Conservation (phyloP, 2,329 filamentous ascomycete species). For the Fusarium sacchari region DNA sequence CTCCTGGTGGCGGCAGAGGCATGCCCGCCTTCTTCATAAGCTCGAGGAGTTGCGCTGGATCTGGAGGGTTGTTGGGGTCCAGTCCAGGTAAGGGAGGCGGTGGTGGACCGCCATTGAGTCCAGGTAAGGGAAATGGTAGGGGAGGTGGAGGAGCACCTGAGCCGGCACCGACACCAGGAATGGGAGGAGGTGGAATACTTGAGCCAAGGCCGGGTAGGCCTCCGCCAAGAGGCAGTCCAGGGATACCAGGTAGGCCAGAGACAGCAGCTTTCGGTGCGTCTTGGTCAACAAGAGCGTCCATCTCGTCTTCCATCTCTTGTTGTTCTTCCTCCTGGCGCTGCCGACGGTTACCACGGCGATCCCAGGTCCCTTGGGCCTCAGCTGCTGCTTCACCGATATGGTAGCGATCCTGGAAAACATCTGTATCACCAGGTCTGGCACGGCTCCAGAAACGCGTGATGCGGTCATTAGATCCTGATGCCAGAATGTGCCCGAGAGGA, state of each 20-base stretch:
- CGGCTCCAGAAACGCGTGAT: conserved; percentile 98
- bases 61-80: conserved; percentile 68
- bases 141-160: conserved; percentile 56
- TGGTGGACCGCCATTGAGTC: conserved; percentile 56
- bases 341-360: conserved; percentile 78
- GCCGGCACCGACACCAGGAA: conserved; percentile 61
- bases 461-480: conserved; percentile 94
- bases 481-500: conserved; percentile 92
- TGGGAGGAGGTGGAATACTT: conserved; percentile 54
- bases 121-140: conserved; percentile 65
- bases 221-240: conserved; percentile 63
- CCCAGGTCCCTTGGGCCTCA: conserved; percentile 95
- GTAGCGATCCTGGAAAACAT: conserved; percentile 88
- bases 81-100: conserved; percentile 64
- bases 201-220: conserved; percentile 56
- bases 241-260: conserved; percentile 63
- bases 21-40: conserved; percentile 74
- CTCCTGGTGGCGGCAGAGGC: conserved; percentile 65
- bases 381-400: conserved; percentile 95
- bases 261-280: conserved; percentile 65
- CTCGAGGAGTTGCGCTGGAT: conserved; percentile 69
- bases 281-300: conserved; percentile 91
- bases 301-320: conserved; percentile 91
- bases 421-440: conserved; percentile 85
- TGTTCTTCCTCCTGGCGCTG: conserved; percentile 93